Percentiles rank a stretch among this genome's conserved stretches.
These are phyloP conservation scores for Coleophoma eucalyptorum DNA, from an alignment of 2,329 filamentous ascomycete species.

Conservation along the genomic window DNA sequence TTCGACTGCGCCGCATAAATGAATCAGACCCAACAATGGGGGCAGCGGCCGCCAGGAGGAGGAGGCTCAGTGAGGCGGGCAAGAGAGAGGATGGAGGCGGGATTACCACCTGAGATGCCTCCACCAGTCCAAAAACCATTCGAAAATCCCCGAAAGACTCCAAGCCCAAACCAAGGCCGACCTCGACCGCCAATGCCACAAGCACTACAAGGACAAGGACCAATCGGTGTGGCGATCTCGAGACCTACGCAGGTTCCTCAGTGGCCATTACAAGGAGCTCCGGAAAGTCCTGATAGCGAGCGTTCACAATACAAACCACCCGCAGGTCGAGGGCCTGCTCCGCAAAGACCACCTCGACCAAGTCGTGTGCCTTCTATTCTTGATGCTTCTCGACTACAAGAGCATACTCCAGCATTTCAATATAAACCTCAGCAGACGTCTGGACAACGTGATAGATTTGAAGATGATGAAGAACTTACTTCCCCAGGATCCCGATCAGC, in stretches of 20 bases:
- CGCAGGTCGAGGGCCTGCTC: constrained; percentile 45
- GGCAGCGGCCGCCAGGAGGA: constrained; percentile 12
- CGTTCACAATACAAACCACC: constrained; percentile 44
- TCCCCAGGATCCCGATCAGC: constrained; percentile 36
- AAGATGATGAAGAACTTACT: constrained; percentile 17
- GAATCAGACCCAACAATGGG: constrained; percentile 23
- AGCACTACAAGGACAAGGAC: constrained; percentile 14
- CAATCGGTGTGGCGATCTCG: constrained; percentile 39
- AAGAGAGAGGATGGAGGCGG: constrained; percentile 47
- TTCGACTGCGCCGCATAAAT: constrained; percentile 12
- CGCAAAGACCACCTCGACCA: constrained; percentile 56
- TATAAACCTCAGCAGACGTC: constrained; percentile 37
- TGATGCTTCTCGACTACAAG: constrained; percentile 51
- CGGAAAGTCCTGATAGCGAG: constrained; percentile 11
- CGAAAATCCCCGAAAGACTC: constrained; percentile 9
- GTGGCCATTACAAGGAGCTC: constrained; percentile 42
- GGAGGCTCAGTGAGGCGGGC: constrained; percentile 50
- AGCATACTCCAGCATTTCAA: constrained; percentile 51
- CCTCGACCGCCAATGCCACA: constrained; percentile 17
- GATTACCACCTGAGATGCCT: constrained; percentile 25
- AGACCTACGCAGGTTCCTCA: constrained; percentile 46
- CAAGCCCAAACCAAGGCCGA: constrained; percentile 13
- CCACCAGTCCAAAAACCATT: constrained; percentile 14
- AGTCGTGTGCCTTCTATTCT: constrained; percentile 56
- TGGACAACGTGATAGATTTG: constrained; percentile 6